These are phyloP conservation scores for Jatropha multifida DNA, from an alignment of 441 rosid genomes.

Conservation along the genomic window DNA sequence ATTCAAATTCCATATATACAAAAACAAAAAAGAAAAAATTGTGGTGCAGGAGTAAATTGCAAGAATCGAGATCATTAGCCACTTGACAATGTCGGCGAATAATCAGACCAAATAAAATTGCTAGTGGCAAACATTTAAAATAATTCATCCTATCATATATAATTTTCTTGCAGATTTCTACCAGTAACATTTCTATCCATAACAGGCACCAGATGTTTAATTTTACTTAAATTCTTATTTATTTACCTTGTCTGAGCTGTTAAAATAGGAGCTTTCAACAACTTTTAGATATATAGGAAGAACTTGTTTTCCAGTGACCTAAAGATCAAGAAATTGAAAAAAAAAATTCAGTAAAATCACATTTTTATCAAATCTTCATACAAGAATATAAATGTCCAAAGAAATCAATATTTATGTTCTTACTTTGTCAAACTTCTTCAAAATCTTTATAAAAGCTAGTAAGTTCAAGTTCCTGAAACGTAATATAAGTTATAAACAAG, in stretches of 20 bases:
- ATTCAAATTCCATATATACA: constrained; percentile 17
- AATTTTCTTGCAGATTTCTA: constrained; percentile 17
- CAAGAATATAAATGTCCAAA: constrained; percentile 11
- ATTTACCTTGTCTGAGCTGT: constrained; percentile 88
- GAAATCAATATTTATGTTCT: constrained; percentile 9
- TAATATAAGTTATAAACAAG: constrained; percentile 9
- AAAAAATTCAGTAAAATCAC: constrained; percentile 1
- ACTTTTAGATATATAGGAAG: constrained; percentile 88
- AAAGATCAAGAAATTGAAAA: neutral
- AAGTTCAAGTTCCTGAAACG: constrained; percentile 81
- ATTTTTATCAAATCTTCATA: constrained; percentile 8
- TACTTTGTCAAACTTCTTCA: constrained; percentile 95
- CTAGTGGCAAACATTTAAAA: constrained; percentile 32
- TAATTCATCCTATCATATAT: constrained; percentile 10
- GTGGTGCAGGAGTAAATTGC: constrained; percentile 18
- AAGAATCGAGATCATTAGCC: constrained; percentile 28
- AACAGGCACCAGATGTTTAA: constrained; percentile 12
- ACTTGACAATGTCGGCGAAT: constrained; percentile 39
- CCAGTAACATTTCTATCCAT: neutral
- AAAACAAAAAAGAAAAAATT: constrained; percentile 13
- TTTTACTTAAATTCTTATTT: neutral
- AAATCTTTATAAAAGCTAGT: constrained; percentile 94
- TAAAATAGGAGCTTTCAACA: constrained; percentile 92
- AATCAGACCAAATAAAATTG: constrained; percentile 16
- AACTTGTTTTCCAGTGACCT: constrained; percentile 89